Evolutionary conservation across 2,329 filamentous ascomycete species (phyloP).

Genomic region (Botrytis tulipae): DNA sequence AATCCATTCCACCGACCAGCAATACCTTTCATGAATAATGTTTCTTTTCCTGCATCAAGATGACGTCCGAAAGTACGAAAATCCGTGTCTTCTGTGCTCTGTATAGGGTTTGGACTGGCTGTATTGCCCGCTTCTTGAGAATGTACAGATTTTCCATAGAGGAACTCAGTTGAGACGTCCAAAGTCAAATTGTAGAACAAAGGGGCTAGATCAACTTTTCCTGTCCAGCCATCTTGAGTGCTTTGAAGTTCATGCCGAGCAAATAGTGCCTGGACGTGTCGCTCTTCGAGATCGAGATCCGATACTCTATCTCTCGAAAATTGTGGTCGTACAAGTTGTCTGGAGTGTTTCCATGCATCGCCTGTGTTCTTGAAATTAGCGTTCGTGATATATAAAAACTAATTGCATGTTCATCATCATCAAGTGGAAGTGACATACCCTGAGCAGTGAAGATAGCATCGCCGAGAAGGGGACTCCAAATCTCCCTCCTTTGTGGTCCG

Average conservation of each 20-base stretch:
- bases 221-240: slow-evolving; percentile 28
- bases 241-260: slow-evolving; percentile 12
- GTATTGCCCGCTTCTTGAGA: slow-evolving; percentile 30
- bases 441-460: slow-evolving; percentile 31
- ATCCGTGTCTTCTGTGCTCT: background rate
- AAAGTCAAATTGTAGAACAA: slow-evolving; percentile 64
- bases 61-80: slow-evolving; percentile 5
- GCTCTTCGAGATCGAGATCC: slow-evolving; percentile 45
- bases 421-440: background rate
- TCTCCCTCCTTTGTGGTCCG: slow-evolving; percentile 38
- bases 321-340: slow-evolving; percentile 43
- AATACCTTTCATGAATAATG: slow-evolving; percentile 1
- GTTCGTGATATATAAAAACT: background rate
- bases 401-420: background rate
- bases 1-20: background rate
- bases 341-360: slow-evolving; percentile 40
- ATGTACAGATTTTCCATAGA: slow-evolving; percentile 51
- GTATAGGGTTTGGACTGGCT: slow-evolving; percentile 18
- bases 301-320: slow-evolving; percentile 46
- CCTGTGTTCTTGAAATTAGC: slow-evolving; percentile 18
- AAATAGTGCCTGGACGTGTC: slow-evolving; percentile 40
- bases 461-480: slow-evolving; percentile 36
- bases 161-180: slow-evolving; percentile 64
- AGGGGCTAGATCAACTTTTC: slow-evolving; percentile 59
- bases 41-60: slow-evolving; percentile 12